Conservation (phyloP, 768 basidiomycete species). For the Hygrophorus russula region DNA sequence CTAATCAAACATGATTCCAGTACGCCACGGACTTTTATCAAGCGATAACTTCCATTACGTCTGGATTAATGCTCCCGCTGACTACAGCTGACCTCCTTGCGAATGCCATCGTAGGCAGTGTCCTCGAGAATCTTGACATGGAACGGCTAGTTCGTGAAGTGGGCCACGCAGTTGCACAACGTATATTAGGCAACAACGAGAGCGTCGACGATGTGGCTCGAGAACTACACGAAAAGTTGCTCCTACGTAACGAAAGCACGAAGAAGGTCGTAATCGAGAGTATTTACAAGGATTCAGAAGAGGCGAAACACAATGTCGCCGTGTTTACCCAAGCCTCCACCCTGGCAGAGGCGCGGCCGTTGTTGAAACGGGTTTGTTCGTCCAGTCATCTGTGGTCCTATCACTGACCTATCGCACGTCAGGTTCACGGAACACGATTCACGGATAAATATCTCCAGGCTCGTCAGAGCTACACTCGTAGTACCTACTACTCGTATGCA, state of each 20-base stretch:
- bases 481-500: slow-evolving; percentile 41
- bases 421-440: slow-evolving; percentile 94
- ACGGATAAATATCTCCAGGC: slow-evolving; percentile 91
- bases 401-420: slow-evolving; percentile 6
- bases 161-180: slow-evolving; percentile 83
- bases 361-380: slow-evolving; percentile 62
- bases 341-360: slow-evolving; percentile 62
- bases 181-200: slow-evolving; percentile 87
- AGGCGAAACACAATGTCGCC: slow-evolving; percentile 81
- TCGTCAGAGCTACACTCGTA: slow-evolving; percentile 45
- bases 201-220: slow-evolving; percentile 94
- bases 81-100: slow-evolving; percentile 91
- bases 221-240: slow-evolving; percentile 84
- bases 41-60: slow-evolving; percentile 86
- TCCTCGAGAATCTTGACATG: slow-evolving; percentile 97
- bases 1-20: slow-evolving; percentile 22
- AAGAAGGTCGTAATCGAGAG: slow-evolving; percentile 95
- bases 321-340: slow-evolving; percentile 69
- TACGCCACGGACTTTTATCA: slow-evolving; percentile 92
- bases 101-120: slow-evolving; percentile 93
- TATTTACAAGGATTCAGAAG: slow-evolving; percentile 87
- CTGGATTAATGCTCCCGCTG: slow-evolving; percentile 91
- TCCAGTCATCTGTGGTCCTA: neutral
- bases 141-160: slow-evolving; percentile 92
- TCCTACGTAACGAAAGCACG: slow-evolving; percentile 90